A percentile compares a stretch with the other conserved stretches of the same genome.
These are phyloP conservation scores for Phytophthora sojae DNA, from an alignment of 352 stramenopile genomes.

Conservation along the genomic window DNA sequence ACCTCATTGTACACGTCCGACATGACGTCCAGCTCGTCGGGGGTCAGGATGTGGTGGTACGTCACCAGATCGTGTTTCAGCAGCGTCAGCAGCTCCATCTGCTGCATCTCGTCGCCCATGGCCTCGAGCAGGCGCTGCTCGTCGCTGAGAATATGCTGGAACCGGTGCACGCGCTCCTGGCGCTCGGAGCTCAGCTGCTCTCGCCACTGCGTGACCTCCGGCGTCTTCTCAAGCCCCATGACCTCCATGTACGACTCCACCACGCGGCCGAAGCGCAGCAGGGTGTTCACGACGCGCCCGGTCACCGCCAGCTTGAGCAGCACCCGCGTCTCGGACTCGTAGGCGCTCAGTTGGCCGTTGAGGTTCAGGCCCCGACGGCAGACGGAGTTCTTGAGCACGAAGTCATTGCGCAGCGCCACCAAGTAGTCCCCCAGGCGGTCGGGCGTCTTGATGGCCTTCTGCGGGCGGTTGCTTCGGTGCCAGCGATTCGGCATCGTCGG, in stretches of 20 bases:
- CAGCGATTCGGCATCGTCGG: constrained; percentile 17
- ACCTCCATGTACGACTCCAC: constrained; percentile 4
- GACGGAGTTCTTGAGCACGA: background rate
- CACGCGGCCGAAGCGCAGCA: background rate
- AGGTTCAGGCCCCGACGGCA: background rate
- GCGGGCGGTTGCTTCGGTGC: constrained; percentile 10
- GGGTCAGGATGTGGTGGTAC: background rate
- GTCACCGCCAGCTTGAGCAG: background rate
- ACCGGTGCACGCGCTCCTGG: background rate
- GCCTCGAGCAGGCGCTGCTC: background rate
- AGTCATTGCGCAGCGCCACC: constrained; percentile 25
- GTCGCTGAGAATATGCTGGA: background rate
- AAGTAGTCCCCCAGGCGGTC: constrained; percentile 38
- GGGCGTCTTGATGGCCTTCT: constrained; percentile 8
- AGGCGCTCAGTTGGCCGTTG: background rate
- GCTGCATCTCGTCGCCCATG: background rate
- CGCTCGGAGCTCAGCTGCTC: background rate
- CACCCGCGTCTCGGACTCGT: background rate
- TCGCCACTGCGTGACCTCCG: constrained; percentile 9
- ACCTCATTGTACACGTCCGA: background rate
- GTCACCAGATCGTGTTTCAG: background rate
- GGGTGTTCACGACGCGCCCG: background rate
- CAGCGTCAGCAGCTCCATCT: background rate
- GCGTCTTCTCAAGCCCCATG: constrained; percentile 4
- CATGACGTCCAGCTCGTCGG: background rate